Percentiles rank a stretch among this genome's conserved stretches.
Evolutionary conservation across 2,329 filamentous ascomycete genomes (phyloP).

Genomic region (Pyrenochaeta sp.): DNA sequence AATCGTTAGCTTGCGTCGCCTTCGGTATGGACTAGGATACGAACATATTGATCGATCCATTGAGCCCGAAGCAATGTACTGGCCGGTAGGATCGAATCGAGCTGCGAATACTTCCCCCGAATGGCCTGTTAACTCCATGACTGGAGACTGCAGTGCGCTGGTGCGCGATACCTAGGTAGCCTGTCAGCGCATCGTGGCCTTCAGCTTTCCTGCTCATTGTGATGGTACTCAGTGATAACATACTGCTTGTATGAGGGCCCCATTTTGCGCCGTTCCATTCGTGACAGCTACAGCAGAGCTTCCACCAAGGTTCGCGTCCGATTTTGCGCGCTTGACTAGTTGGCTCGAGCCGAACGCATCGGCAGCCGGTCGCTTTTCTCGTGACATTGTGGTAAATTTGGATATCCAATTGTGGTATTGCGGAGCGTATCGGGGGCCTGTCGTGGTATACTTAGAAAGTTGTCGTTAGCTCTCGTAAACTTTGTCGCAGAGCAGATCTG

Average conservation of each 20-base stretch:
- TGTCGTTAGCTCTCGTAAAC: conserved; percentile 24
- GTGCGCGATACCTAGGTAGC: conserved; percentile 74
- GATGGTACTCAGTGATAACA: conserved; percentile 57
- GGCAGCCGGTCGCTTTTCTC: conserved; percentile 91
- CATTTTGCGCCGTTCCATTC: conserved; percentile 65
- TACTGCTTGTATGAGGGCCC: conserved; percentile 73
- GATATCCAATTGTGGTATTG: neutral
- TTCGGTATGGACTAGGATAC: conserved; percentile 43
- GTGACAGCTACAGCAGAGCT: conserved; percentile 65
- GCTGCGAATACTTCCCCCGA: conserved; percentile 88
- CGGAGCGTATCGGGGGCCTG: neutral
- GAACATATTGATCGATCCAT: conserved; percentile 92
- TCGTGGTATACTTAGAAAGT: conserved; percentile 10
- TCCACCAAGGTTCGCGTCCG: conserved; percentile 63
- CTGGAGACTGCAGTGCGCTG: conserved; percentile 83
- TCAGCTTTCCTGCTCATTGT: conserved; percentile 35
- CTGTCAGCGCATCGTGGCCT: conserved; percentile 42
- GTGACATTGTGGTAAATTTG: conserved; percentile 69
- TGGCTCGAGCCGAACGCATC: conserved; percentile 81
- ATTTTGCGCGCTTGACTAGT: conserved; percentile 89
- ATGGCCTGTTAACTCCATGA: conserved; percentile 88
- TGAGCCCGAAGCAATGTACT: conserved; percentile 89
- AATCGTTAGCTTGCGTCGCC: conserved; percentile 22
- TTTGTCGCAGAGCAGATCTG: conserved; percentile 20
- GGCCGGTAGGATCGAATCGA: conserved; percentile 87